Evolutionary conservation across 179 eudicot species (phyloP).

Genomic region (Silene coronaria): DNA sequence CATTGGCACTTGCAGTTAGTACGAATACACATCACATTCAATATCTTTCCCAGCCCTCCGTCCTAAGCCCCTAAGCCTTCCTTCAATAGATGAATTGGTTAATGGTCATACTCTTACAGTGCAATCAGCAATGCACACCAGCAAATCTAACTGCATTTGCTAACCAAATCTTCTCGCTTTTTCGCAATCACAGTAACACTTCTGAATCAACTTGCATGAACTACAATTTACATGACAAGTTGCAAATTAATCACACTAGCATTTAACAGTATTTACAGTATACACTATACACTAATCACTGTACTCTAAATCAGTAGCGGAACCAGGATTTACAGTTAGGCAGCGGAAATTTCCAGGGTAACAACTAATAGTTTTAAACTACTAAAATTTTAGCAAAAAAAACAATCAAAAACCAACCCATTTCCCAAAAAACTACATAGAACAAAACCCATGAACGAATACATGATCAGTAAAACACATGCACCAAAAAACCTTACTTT

Average conservation of each 20-base stretch:
- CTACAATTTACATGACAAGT: background rate
- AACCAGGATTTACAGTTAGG: too few relatives aligned
- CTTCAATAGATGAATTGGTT: too few relatives aligned
- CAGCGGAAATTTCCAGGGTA: too few relatives aligned
- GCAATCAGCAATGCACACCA: background rate
- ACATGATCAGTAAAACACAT: background rate
- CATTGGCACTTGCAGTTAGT: background rate
- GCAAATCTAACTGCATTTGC: too few relatives aligned
- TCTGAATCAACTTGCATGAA: background rate
- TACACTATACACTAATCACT: too few relatives aligned
- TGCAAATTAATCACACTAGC: background rate
- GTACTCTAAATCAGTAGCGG: too few relatives aligned
- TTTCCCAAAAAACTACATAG: background rate
- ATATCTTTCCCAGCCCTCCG: background rate
- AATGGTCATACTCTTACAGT: background rate
- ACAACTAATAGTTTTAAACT: too few relatives aligned
- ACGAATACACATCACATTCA: background rate
- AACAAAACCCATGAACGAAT: background rate
- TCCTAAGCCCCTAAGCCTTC: background rate
- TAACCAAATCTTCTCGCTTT: too few relatives aligned
- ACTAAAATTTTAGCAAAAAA: too few relatives aligned
- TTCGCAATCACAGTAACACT: too few relatives aligned
- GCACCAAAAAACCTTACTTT: background rate
- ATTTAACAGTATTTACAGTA: background rate
- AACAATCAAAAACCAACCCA: background rate